Evolutionary conservation across 2,329 filamentous ascomycete species (phyloP), one percentile per base, ranked within the genome.

Genomic region (Drechslerella dactyloides): DNA sequence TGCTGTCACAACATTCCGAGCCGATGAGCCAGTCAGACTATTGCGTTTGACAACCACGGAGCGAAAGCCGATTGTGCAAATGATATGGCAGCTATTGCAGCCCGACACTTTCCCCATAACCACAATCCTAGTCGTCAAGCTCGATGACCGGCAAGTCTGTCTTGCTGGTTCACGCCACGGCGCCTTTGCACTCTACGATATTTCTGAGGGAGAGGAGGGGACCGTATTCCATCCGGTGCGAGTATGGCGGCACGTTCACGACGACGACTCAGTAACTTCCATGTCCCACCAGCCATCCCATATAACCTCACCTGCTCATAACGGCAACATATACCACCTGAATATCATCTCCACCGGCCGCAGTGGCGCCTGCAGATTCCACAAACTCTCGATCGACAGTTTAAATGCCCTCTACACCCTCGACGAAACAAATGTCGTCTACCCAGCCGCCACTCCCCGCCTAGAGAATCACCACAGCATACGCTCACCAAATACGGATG

Each of bases 191-290:
- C 2, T 73, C 8, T 73, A 68, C 30, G 46, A 51, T 5, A 60
- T 73, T 37, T 4, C 17, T 24, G 23, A 27, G 6, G 24, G 59
- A 15, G n/a, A 1, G 1, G 48, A 53, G 0, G 27, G 17, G 11
- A 15, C 30, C 19, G 21, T 5, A 2, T 8, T 62, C 15, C 24
- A 56, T 1, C 48, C 69, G 3, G 27, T 51, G 30, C 55, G 73
- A 52, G 51, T 57, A 1, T 73, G 69, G 69, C 44, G 64, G 15
- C 65, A 64, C 27, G n/a, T 76, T 21, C 74, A 76, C 50, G 72
- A 63, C 10, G 61, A 64, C 6, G 76, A 77, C n/a, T 74, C 75
- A 1, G 53, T 76, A 24, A 77, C 74, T 19, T 61, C 68, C 30
- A 10, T 56, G 27, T n/a, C 27, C 37, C 10, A 48, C 11, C n/a